A percentile compares a stretch with the other conserved stretches of the same genome.
Evolutionary conservation across 805 yeast genomes (phyloP).

Genomic region (Candida pseudoglaebosa): DNA sequence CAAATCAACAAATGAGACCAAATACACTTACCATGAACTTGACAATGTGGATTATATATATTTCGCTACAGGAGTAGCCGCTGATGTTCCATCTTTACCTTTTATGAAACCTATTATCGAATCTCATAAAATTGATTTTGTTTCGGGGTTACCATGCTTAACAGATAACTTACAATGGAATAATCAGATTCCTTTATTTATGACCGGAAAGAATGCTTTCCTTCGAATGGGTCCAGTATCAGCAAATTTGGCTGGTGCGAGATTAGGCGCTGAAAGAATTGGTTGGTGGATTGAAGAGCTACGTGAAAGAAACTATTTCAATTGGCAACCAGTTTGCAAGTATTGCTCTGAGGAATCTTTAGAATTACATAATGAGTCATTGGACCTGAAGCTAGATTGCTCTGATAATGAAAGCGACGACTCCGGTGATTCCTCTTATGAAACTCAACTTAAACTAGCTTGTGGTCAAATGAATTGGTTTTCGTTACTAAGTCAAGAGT

Average conservation of each 20-base stretch:
- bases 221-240: slow-evolving; percentile 42
- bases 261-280: slow-evolving; percentile 43
- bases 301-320: slow-evolving; percentile 10
- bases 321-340: slow-evolving; percentile 8
- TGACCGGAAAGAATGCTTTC: slow-evolving; percentile 42
- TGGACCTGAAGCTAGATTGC: slow-evolving; percentile 6
- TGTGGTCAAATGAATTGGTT: slow-evolving; percentile 28
- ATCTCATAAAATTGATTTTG: slow-evolving; percentile 25
- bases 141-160: slow-evolving; percentile 39
- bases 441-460: slow-evolving; percentile 19
- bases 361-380: neutral
- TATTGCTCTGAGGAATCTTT: slow-evolving; percentile 3
- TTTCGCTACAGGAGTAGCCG: slow-evolving; percentile 40
- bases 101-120: slow-evolving; percentile 27
- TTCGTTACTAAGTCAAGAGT: slow-evolving; percentile 15
- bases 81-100: slow-evolving; percentile 23
- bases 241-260: slow-evolving; percentile 45
- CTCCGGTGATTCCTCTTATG: slow-evolving; percentile 10
- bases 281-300: slow-evolving; percentile 33
- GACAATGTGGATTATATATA: slow-evolving; percentile 29
- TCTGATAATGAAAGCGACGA: slow-evolving; percentile 5
- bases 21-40: slow-evolving; percentile 2
- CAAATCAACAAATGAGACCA: neutral
- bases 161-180: slow-evolving; percentile 44
- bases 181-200: slow-evolving; percentile 32